These are phyloP conservation scores for Leccinum subtestaceum DNA, from an alignment of 768 basidiomycete species.

Conservation along the genomic window DNA sequence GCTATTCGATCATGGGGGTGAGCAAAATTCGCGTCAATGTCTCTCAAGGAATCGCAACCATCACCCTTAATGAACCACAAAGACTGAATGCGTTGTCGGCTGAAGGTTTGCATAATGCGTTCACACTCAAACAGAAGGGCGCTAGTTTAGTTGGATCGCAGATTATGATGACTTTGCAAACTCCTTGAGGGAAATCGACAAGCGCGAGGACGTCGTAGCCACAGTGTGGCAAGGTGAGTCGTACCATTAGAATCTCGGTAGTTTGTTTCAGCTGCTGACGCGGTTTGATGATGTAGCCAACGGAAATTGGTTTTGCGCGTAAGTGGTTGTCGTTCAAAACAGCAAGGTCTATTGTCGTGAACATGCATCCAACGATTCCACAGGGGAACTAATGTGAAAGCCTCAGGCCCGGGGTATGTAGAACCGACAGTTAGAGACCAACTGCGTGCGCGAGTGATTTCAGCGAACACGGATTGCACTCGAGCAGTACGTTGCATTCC, in stretches of 20 bases:
- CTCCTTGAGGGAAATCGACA: constrained; percentile 55
- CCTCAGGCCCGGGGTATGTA: constrained; percentile 4
- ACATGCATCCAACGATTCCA: neutral
- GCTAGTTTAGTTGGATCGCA: constrained; percentile 21
- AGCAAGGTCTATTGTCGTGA: neutral
- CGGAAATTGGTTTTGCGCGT: constrained; percentile 77
- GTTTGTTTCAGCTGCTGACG: neutral
- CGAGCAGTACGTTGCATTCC: constrained; percentile 49
- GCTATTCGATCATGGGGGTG: constrained; percentile 26
- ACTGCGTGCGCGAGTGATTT: constrained; percentile 45
- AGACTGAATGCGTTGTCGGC: constrained; percentile 58
- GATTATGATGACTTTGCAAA: constrained; percentile 64
- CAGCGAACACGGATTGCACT: constrained; percentile 57
- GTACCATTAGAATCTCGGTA: neutral
- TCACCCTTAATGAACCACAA: constrained; percentile 61
- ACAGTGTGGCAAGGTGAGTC: constrained; percentile 65
- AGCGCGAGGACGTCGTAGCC: constrained; percentile 56
- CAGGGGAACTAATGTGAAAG: constrained; percentile 61
- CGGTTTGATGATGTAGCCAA: constrained; percentile 40
- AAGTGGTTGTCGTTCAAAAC: constrained; percentile 25
- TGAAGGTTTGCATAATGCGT: constrained; percentile 38
- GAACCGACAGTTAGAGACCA: constrained; percentile 41
- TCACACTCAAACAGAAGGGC: neutral
- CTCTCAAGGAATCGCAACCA: constrained; percentile 60
- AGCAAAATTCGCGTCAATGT: constrained; percentile 48